These are phyloP conservation scores for Termitomyces sp. DNA, from an alignment of 768 basidiomycete species.

Conservation along the genomic window DNA sequence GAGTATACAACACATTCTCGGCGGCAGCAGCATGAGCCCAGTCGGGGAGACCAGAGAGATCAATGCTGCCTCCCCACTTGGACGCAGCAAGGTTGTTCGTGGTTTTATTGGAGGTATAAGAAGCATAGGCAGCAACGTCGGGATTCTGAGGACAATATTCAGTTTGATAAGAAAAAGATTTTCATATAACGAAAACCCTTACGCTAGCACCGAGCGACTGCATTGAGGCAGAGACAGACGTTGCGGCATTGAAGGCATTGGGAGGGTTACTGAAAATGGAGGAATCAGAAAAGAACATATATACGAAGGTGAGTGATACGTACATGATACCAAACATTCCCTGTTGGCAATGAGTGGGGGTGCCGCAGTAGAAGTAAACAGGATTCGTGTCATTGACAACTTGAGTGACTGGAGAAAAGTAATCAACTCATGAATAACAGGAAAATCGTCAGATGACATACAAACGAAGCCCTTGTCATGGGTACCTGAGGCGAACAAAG, in stretches of 20 bases:
- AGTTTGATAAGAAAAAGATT: not conserved
- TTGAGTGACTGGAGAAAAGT: slow-evolving; percentile 49
- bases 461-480: slow-evolving; percentile 65
- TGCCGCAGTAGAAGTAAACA: slow-evolving; percentile 73
- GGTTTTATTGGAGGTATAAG: slow-evolving; percentile 48
- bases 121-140: slow-evolving; percentile 50
- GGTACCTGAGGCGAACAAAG: slow-evolving; percentile 60
- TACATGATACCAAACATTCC: slow-evolving; percentile 85
- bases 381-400: slow-evolving; percentile 71
- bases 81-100: slow-evolving; percentile 43
- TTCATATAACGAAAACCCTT: slow-evolving; percentile 10
- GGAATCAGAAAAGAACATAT: not conserved
- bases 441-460: slow-evolving; percentile 25
- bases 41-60: slow-evolving; percentile 49
- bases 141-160: slow-evolving; percentile 38
- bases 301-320: slow-evolving; percentile 8
- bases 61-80: slow-evolving; percentile 61
- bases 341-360: slow-evolving; percentile 69
- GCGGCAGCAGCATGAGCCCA: slow-evolving; percentile 49
- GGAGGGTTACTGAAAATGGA: slow-evolving; percentile 47
- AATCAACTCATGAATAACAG: slow-evolving; percentile 6
- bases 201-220: slow-evolving; percentile 41
- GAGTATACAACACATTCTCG: slow-evolving; percentile 57
- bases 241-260: slow-evolving; percentile 39
- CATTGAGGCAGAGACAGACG: slow-evolving; percentile 55